Conservation (phyloP, 768 basidiomycete species). For the Russula emetica region DNA sequence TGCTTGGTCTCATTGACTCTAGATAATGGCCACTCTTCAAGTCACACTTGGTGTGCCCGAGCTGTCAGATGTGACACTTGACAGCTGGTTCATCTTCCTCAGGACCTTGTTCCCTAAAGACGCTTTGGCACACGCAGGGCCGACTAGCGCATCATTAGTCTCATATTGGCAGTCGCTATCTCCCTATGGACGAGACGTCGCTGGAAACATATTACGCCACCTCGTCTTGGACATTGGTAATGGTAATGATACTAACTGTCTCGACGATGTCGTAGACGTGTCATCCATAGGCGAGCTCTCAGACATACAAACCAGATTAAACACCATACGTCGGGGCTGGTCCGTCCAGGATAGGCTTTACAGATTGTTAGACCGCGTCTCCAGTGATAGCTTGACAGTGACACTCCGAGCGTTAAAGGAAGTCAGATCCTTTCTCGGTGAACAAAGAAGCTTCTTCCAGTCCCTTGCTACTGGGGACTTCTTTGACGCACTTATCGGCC, state of each 20-base stretch:
- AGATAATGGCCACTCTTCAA: slow-evolving; percentile 97
- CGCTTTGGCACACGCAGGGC: slow-evolving; percentile 77
- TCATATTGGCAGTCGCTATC: slow-evolving; percentile 70
- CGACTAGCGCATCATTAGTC: slow-evolving; percentile 81
- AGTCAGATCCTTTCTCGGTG: slow-evolving; percentile 59
- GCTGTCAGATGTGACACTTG: slow-evolving; percentile 71
- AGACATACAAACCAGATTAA: slow-evolving; percentile 42
- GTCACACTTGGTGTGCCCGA: slow-evolving; percentile 74
- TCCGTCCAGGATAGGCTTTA: slow-evolving; percentile 52
- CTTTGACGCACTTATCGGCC: slow-evolving; percentile 74
- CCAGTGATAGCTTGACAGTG: slow-evolving; percentile 78
- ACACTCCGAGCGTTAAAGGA: slow-evolving; percentile 71
- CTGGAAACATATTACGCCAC: slow-evolving; percentile 58
- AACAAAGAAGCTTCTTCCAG: slow-evolving; percentile 49
- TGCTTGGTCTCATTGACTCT: slow-evolving; percentile 20
- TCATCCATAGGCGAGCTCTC: slow-evolving; percentile 63
- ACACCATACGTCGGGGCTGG: slow-evolving; percentile 45
- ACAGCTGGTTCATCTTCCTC: slow-evolving; percentile 77
- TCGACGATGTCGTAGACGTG: slow-evolving; percentile 80
- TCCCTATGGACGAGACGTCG: slow-evolving; percentile 46
- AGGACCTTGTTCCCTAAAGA: slow-evolving; percentile 61
- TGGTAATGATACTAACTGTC: slow-evolving; percentile 45
- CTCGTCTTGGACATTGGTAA: slow-evolving; percentile 60
- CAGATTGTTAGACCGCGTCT: slow-evolving; percentile 66
- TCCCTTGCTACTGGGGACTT: slow-evolving; percentile 75